These are phyloP conservation scores for Chytriomyces sp. DNA, from an alignment of 192 early-diverging fungal species.

Conservation along the genomic window DNA sequence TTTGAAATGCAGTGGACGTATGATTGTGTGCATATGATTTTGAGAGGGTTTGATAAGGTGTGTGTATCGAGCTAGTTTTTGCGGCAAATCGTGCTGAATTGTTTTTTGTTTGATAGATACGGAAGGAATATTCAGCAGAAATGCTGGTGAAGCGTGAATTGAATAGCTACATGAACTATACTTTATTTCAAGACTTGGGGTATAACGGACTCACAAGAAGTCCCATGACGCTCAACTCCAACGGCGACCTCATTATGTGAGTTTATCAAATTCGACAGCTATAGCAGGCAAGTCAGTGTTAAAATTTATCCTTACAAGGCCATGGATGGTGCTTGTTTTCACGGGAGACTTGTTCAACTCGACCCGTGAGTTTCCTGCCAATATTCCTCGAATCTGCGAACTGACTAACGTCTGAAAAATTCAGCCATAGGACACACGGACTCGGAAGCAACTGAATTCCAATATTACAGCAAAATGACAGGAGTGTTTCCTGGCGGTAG, in stretches of 20 bases:
- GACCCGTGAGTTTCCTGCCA: constrained; percentile 6
- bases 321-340: neutral
- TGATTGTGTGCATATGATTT: constrained; percentile 20
- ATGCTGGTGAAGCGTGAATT: constrained; percentile 3
- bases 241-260: constrained; percentile 7
- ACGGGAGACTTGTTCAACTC: constrained; percentile 26
- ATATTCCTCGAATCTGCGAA: too few relatives aligned
- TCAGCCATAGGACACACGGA: too few relatives aligned
- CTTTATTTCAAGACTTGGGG: constrained; percentile 11
- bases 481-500: too few relatives aligned
- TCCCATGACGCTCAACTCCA: constrained; percentile 7
- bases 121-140: neutral
- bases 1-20: neutral
- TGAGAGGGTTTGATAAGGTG: constrained; percentile 17
- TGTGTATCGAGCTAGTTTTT: too few relatives aligned
- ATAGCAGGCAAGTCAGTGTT: neutral
- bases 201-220: neutral
- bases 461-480: too few relatives aligned
- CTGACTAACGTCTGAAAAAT: too few relatives aligned
- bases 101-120: neutral
- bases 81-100: too few relatives aligned
- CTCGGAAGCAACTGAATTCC: too few relatives aligned
- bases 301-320: neutral
- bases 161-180: constrained; percentile 12
- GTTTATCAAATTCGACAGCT: neutral